These are phyloP conservation scores for Zychaea mexicana DNA, from an alignment of 371 early-diverging fungal species.

Conservation along the genomic window DNA sequence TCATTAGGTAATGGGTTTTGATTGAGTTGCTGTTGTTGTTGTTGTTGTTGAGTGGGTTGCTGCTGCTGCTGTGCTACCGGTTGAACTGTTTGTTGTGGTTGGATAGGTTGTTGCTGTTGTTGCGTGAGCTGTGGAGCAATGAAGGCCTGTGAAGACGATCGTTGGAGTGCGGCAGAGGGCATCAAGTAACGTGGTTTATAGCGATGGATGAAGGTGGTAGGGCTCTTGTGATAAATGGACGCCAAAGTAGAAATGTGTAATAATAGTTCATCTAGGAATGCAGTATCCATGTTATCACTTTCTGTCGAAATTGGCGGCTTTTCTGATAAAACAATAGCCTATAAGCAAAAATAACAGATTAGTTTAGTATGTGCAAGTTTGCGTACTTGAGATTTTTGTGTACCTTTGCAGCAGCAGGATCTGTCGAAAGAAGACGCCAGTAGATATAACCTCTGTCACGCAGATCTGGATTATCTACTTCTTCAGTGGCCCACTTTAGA, in stretches of 20 bases:
- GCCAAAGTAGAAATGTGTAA: conserved; percentile 86
- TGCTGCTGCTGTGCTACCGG: not conserved
- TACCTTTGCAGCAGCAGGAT: conserved; percentile 77
- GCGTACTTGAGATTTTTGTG: too few relatives aligned
- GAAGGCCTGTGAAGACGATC: conserved; percentile 17
- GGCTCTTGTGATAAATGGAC: conserved; percentile 94
- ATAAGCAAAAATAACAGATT: not conserved
- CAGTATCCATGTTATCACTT: conserved; percentile 77
- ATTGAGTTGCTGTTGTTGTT: conserved; percentile 9
- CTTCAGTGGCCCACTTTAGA: conserved; percentile 91
- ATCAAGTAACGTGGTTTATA: conserved; percentile 64
- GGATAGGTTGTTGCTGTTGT: conserved; percentile 16
- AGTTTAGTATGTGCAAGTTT: too few relatives aligned
- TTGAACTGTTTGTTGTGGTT: conserved; percentile 6
- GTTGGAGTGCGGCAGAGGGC: conserved; percentile 54
- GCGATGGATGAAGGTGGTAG: conserved; percentile 71
- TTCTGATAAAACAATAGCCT: conserved; percentile 81
- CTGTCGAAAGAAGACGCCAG: conserved; percentile 94
- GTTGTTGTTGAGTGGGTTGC: conserved; percentile 1
- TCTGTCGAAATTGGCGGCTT: conserved; percentile 93
- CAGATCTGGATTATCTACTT: conserved; percentile 94
- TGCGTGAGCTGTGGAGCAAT: conserved; percentile 15
- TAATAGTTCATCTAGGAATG: conserved; percentile 87
- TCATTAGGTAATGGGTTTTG: conserved; percentile 17
- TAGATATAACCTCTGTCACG: conserved; percentile 98